Percentiles rank a stretch among this genome's conserved stretches.
phyloP scores from a whole-genome alignment of 805 yeast genomes.

The Candida ovalis region DNA sequence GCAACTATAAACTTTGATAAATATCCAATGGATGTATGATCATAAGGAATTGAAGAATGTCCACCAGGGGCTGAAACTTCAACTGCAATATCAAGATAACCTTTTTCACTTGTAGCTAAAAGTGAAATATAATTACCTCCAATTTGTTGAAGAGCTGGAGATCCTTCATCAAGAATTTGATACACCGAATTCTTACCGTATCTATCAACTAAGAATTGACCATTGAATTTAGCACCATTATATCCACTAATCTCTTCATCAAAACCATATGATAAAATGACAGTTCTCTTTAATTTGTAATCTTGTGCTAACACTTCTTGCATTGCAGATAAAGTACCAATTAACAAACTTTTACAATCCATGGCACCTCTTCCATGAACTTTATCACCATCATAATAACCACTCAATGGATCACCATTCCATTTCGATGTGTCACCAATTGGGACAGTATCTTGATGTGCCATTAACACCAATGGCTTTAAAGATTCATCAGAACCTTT shows the following conservation, averaged over 20 bases:
- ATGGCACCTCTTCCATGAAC: constrained; percentile 73
- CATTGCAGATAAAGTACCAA: constrained; percentile 60
- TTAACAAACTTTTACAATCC: constrained; percentile 67
- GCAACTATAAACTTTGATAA: constrained; percentile 49
- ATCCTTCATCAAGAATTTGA: constrained; percentile 70
- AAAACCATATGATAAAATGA: constrained; percentile 64
- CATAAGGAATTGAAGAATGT: constrained; percentile 78
- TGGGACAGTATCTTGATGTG: constrained; percentile 79
- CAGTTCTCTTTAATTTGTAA: constrained; percentile 57
- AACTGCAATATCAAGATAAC: constrained; percentile 41
- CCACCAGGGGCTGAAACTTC: constrained; percentile 66
- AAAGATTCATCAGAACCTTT: constrained; percentile 47
- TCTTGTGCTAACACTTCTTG: constrained; percentile 50
- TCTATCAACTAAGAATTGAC: constrained; percentile 40
- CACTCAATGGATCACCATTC: constrained; percentile 63
- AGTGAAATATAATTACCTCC: constrained; percentile 49
- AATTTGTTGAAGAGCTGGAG: constrained; percentile 33
- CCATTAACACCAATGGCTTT: constrained; percentile 64
- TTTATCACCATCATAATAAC: constrained; percentile 56
- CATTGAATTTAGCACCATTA: constrained; percentile 54
- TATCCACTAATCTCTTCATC: constrained; percentile 72
- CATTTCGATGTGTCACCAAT: constrained; percentile 63
- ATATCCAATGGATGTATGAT: constrained; percentile 72
- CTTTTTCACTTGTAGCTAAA: constrained; percentile 61
- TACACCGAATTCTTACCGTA: constrained; percentile 58